Evolutionary conservation across 169 alveolate species (phyloP), one percentile per base, ranked within the genome.

Genomic region (Babesia bigemina): DNA sequence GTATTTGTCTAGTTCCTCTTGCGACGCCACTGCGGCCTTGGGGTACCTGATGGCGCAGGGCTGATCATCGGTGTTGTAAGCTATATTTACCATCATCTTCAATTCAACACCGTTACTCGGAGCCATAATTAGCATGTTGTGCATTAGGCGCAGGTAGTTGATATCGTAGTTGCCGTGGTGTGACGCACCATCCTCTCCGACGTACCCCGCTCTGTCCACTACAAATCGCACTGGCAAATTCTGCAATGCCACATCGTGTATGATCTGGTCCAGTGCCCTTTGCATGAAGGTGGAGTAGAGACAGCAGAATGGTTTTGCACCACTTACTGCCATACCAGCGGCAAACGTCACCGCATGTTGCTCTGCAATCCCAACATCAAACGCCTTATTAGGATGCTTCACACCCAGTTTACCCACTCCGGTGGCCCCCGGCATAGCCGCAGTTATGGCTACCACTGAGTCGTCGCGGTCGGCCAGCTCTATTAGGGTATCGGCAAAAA

Each of bases 331-430:
- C 81, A 92, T 67, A 21, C 96, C 96, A 3, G 96, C 94, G 22
- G 93, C 75, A 52, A 94, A 92, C 22, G 96, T 93, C 36, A 91
- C 94, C 14, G 96, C 96, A 69, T 94, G 96, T 74, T 93, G 97
- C 70, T 94, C 97, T 7, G 95, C 94, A 26, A 94, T 94, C 16
- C 96, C 97, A 0, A 94, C 97, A 70, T 94, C 97, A 63, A 91
- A 93, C 69, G 83, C 86, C 75, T 91, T 85, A 22, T 86, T 76
- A n/a, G 92, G 94, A 70, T 57, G 86, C 45, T 39, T 72, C 53
- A 50, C 59, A 33, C 92, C 95, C 49, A 86, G 79, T 47, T 71
- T 70, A 22, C 79, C 90, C 77, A 90, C 76, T 49, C 95, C 96
- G 33, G 96, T 91, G 1, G 95, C 86, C 9, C 96, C 95, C 10